These are phyloP conservation scores for Macrocystidia cucumis DNA, from an alignment of 1,284 basidiomycete species.

Conservation along the genomic window DNA sequence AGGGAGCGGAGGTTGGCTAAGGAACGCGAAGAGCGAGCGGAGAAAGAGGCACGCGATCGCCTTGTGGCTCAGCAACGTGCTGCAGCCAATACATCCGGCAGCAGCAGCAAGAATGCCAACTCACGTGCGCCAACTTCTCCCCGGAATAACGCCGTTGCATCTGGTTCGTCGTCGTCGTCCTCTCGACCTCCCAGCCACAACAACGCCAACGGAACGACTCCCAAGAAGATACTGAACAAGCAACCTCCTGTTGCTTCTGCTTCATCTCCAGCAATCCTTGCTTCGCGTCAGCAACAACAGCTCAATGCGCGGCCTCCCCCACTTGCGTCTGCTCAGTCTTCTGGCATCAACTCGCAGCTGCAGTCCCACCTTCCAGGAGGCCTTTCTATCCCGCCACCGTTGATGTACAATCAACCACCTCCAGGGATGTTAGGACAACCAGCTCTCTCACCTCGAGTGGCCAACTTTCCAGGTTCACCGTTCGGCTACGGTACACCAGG, in stretches of 20 bases:
- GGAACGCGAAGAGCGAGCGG: constrained; percentile 33
- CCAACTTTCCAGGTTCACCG: constrained; percentile 33
- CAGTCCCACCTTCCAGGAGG: constrained; percentile 30
- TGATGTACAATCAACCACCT: constrained; percentile 33
- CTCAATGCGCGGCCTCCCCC: constrained; percentile 21
- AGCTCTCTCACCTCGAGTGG: constrained; percentile 41
- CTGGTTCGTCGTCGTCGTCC: constrained; percentile 36
- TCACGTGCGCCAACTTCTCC: constrained; percentile 40
- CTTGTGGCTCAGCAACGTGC: constrained; percentile 29
- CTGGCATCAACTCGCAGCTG: constrained; percentile 25
- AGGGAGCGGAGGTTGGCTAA: constrained; percentile 25
- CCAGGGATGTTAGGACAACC: constrained; percentile 37
- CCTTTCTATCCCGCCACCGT: constrained; percentile 27
- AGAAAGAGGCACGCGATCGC: constrained; percentile 35
- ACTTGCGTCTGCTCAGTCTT: constrained; percentile 28
- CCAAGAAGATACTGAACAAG: constrained; percentile 28
- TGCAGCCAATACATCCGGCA: constrained; percentile 19
- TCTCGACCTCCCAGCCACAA: constrained; percentile 14
- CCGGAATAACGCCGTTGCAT: constrained; percentile 35
- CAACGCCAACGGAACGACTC: constrained; percentile 32
- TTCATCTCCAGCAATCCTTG: constrained; percentile 15
- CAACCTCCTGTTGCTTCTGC: constrained; percentile 20
- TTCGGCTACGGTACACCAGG: constrained; percentile 34
- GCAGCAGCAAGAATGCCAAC: constrained; percentile 19
- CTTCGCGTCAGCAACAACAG: constrained; percentile 10